Evolutionary conservation across 129 eudicot species (phyloP).

Genomic region (Apium graveolens): DNA sequence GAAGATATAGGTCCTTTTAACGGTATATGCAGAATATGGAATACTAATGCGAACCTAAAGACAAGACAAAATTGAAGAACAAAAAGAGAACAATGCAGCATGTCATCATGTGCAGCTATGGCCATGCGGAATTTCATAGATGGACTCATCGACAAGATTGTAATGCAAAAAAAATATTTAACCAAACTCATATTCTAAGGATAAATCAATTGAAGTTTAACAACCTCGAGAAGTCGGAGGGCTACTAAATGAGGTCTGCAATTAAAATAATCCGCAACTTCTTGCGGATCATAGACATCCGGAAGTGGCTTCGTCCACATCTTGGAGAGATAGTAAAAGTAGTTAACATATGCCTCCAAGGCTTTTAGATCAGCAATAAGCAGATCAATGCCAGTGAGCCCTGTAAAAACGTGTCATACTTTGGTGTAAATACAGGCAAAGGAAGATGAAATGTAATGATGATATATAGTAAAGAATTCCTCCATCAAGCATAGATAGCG

Average conservation of each 20-base stretch:
- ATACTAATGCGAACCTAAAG: neutral
- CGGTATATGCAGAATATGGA: neutral
- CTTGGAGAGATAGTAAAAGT: conserved; percentile 58
- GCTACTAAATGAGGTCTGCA: conserved; percentile 95
- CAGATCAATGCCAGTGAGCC: conserved; percentile 72
- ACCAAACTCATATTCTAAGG: conserved; percentile 12
- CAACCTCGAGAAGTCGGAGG: conserved; percentile 84
- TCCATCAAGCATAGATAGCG: neutral
- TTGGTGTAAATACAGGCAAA: conserved; percentile 7
- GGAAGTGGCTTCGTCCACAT: conserved; percentile 95
- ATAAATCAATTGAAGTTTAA: conserved; percentile 6
- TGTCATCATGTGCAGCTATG: neutral
- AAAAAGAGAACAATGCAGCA: neutral
- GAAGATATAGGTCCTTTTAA: neutral
- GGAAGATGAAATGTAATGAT: neutral
- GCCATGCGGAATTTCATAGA: neutral
- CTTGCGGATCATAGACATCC: conserved; percentile 69
- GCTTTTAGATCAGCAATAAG: conserved; percentile 85
- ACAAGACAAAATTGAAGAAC: neutral
- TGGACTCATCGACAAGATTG: conserved; percentile 8
- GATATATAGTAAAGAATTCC: neutral
- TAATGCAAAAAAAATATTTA: neutral
- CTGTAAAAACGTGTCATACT: conserved; percentile 35
- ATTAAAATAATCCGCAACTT: conserved; percentile 59
- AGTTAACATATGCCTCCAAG: conserved; percentile 63